Evolutionary conservation across 495 filamentous ascomycete genomes (phyloP), one percentile per base, ranked within the genome.

Genomic region (Penicillium macrosclerotiorum): DNA sequence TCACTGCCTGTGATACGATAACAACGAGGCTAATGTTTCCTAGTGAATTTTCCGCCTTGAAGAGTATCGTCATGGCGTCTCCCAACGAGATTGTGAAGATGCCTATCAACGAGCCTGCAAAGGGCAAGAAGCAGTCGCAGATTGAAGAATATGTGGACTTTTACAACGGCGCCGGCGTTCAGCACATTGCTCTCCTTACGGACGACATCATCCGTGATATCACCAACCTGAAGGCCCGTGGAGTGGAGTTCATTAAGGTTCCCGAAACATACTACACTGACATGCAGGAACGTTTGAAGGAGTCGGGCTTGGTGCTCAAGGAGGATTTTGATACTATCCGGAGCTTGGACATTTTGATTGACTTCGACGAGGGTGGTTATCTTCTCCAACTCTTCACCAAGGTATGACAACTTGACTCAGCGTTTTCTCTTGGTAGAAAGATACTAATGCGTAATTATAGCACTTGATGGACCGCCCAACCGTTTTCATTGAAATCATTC

Each of bases 101-200:
- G 88, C 91, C 91, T 53, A 92, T 96, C 77, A 96, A 96, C 76
- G 89, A 96, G 70, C 91, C 90, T 2, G 90, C 91, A 0, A 75
- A 80, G 31, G 91, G 90, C 37, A 89, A 89, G 67, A 86, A 84
- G 59, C 83, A 85, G 63, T 85, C 80, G 2, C 91, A 96, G 68
- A 96, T 96, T 59, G 90, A 95, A 63, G 91, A 96, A 67, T 96
- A 88, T 62, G 82, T 95, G 33, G 75, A 87, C 57, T 95, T 90
- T 69, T 93, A 92, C 71, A 76, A 80, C 46, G 91, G 90, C 7
- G 68, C 89, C 0, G 90, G 90, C 9, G 89, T 96, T 0, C 91
- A 96, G 70, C 89, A 95, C 68, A 89, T 95, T 55, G 91, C 90
- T 5, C 81, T 96, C 3, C 79, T 82, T 5, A 95, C 90, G 1